Evolutionary conservation across 495 filamentous ascomycete genomes (phyloP).

Genomic region (Talaromyces liani): DNA sequence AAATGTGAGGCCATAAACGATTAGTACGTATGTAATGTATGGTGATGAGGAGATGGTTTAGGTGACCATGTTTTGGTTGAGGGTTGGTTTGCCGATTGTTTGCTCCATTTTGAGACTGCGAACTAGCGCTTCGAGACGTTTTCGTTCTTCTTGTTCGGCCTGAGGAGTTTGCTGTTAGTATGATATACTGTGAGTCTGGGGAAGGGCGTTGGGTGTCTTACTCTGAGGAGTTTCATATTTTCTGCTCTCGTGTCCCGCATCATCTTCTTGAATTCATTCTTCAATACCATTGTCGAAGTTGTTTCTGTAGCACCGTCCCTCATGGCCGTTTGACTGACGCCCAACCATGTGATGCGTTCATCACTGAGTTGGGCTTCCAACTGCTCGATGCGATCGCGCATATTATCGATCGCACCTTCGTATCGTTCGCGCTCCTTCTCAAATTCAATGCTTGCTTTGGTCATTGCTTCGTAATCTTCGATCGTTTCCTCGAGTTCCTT

Average conservation of each 20-base stretch:
- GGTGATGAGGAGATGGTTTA: conserved; percentile 23
- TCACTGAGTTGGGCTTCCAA: conserved; percentile 63
- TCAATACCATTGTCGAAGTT: conserved; percentile 65
- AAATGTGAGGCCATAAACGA: background rate
- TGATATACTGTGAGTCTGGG: background rate
- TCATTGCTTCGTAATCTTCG: conserved; percentile 79
- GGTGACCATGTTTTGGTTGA: conserved; percentile 42
- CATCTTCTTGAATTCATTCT: conserved; percentile 86
- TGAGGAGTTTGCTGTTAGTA: conserved; percentile 22
- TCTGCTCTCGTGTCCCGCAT: conserved; percentile 75
- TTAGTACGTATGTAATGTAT: background rate
- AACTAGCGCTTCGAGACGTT: conserved; percentile 54
- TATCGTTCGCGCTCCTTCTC: conserved; percentile 78
- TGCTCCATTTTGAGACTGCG: conserved; percentile 49
- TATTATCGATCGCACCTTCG: conserved; percentile 61
- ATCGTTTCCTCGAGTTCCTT: conserved; percentile 76
- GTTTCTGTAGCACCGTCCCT: conserved; percentile 42
- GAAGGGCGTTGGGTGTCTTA: conserved; percentile 26
- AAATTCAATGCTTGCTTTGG: conserved; percentile 73
- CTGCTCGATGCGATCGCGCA: conserved; percentile 61
- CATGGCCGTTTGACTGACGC: conserved; percentile 44
- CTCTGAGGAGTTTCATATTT: conserved; percentile 60
- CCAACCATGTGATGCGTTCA: conserved; percentile 65
- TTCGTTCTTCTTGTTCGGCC: conserved; percentile 68
- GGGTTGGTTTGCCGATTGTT: conserved; percentile 41